Conservation (phyloP, 2,329 filamentous ascomycete species). For the Botrytis squamosa region DNA sequence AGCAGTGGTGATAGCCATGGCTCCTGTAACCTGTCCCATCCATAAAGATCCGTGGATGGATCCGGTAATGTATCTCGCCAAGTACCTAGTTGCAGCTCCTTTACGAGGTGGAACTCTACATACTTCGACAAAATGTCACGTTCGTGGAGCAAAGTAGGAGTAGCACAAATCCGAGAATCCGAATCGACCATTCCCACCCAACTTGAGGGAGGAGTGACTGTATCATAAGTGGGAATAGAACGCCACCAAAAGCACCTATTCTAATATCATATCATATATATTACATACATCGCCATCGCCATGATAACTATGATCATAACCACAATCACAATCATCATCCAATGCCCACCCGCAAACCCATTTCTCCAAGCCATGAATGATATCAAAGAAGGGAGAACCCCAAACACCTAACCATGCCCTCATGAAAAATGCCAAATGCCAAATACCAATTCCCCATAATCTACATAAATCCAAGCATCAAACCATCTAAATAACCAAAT, state of each 20-base stretch:
- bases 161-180: slow-evolving; percentile 33
- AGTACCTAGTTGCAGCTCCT: background rate
- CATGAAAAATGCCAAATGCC: background rate
- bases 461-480: background rate
- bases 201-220: slow-evolving; percentile 31
- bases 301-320: background rate
- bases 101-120: slow-evolving; percentile 50
- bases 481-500: slow-evolving; percentile 51
- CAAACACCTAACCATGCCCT: background rate
- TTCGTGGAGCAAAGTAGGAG: slow-evolving; percentile 30
- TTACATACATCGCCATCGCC: background rate
- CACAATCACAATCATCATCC: background rate
- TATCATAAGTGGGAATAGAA: slow-evolving; percentile 58
- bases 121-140: slow-evolving; percentile 42
- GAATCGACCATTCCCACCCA: slow-evolving; percentile 34
- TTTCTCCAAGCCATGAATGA: background rate
- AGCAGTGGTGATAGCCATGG: slow-evolving; percentile 59
- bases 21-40: slow-evolving; percentile 55
- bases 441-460: background rate
- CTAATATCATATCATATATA: background rate
- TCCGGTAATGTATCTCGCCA: slow-evolving; percentile 52
- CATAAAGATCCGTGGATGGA: slow-evolving; percentile 54
- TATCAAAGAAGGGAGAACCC: background rate
- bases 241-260: slow-evolving; percentile 64
- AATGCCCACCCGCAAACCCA: background rate